Base-by-base conservation (phyloP, 768 basidiomycete species). In the Leucocoprinus leucothites region DNA sequence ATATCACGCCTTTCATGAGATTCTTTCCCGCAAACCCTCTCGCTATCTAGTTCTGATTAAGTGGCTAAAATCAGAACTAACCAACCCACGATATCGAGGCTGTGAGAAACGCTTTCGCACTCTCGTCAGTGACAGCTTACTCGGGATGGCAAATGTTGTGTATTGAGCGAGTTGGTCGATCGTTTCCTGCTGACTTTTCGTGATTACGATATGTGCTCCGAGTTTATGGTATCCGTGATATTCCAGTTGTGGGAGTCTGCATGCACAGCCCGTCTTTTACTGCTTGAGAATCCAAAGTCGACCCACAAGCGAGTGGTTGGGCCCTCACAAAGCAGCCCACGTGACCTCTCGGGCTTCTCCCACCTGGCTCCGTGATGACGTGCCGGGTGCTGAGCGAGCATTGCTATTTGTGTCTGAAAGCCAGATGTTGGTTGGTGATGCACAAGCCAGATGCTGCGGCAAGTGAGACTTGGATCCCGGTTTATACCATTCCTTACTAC, bases 1-100 rank as follows among this genome's bases (percentile, higher is more conserved):
- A 40, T 78, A 77, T 44, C 85, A 87, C 57, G 94, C 94, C 2
- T 94, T 95, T 68, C 76, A 82, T 63, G 71, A 79, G 9, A 77
- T 92, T 48, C 66, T 94, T 3, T 74, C 74, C 13, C 74, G 69
- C 46, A 86, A 80, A 57, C 75, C 80, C 6, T 71, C 79, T 25
- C 67, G 67, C 11, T 87, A 87, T 63, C 51, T 60, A 8, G 51
- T 69, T 2, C 34, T 89, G 2, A 64, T 89, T 55, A 75, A 67
- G 56, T 66, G 67, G 50, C 72, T 91, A 9, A 71, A 66, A 9
- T 74, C 76, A 42, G 81, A 86, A 54, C 67, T 89, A 42, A 70
- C 73, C 5, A 71, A 75, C 8, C 68, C 78, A 7, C 78, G 73
- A 53, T 72, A 78, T 56, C 72, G 71, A 51, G 66, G 71, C 28